Conservation (phyloP, 768 basidiomycete species). For the Suillus spraguei region DNA sequence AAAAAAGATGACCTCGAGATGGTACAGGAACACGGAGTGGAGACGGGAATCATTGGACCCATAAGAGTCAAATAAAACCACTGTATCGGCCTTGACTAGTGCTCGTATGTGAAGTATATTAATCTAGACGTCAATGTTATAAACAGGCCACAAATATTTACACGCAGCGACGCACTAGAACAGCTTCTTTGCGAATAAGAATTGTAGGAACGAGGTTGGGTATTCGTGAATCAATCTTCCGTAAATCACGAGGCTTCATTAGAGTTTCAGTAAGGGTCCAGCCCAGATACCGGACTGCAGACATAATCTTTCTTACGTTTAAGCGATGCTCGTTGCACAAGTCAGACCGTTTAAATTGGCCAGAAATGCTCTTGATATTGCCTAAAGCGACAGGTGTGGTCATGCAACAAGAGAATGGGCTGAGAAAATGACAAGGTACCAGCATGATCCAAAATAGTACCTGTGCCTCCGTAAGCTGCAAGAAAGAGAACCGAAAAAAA, state of each 20-base stretch:
- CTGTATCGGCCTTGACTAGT: constrained; percentile 89
- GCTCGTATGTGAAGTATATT: constrained; percentile 96
- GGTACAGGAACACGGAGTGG: constrained; percentile 86
- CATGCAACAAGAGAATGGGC: constrained; percentile 26
- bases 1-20: constrained; percentile 64
- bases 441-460: constrained; percentile 85
- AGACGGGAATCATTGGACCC: constrained; percentile 85
- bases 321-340: constrained; percentile 85
- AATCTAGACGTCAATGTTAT: constrained; percentile 47
- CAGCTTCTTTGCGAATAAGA: constrained; percentile 82
- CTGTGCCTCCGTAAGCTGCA: constrained; percentile 41
- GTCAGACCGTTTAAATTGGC: constrained; percentile 89
- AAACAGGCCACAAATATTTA: constrained; percentile 12
- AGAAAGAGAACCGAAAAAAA: background rate
- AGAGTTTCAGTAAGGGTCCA: constrained; percentile 25
- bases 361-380: constrained; percentile 84
- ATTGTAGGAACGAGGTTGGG: constrained; percentile 96
- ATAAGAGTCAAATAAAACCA: constrained; percentile 90
- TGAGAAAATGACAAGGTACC: constrained; percentile 45
- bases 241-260: constrained; percentile 85
- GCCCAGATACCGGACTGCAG: constrained; percentile 21
- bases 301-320: constrained; percentile 58
- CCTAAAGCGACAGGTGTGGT: constrained; percentile 47
- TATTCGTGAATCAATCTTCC: constrained; percentile 93
- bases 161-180: constrained; percentile 62